These are phyloP conservation scores for Lichtheimia ornata DNA, from an alignment of 371 early-diverging fungal species.

Conservation along the genomic window DNA sequence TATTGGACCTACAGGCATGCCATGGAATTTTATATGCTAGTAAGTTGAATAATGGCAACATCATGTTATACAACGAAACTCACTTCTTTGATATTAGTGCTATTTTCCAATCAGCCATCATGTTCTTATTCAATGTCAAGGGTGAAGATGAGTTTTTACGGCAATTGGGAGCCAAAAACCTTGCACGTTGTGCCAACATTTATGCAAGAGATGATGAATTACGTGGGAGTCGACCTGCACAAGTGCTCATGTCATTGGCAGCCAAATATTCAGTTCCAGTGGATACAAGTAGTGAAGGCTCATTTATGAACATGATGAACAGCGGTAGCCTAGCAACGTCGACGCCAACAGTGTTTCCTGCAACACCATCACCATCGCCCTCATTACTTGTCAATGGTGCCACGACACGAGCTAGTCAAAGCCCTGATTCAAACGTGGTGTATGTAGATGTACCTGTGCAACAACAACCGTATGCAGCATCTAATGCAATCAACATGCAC, in stretches of 20 bases:
- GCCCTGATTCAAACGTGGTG: no score
- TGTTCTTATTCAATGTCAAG: conserved; percentile 43
- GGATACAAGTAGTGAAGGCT: not conserved
- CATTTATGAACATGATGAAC: not conserved
- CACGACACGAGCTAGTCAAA: no score
- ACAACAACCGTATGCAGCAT: not conserved
- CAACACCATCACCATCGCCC: no score
- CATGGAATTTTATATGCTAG: conserved; percentile 41
- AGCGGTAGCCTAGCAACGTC: not conserved
- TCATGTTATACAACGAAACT: not conserved
- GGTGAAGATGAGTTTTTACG: conserved; percentile 25
- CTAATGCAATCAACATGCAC: not conserved
- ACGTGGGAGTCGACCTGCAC: conserved; percentile 12
- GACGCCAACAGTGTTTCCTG: not conserved
- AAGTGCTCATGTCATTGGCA: conserved; percentile 11
- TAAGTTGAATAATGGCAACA: conserved; percentile 15
- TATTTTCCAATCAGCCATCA: conserved; percentile 41
- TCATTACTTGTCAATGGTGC: no score
- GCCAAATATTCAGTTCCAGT: not conserved
- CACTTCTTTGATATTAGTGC: conserved; percentile 17
- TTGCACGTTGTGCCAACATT: conserved; percentile 23
- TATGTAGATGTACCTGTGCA: not conserved
- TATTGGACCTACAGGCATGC: conserved; percentile 20
- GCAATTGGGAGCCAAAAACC: conserved; percentile 22
- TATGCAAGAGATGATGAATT: conserved; percentile 19